A percentile compares a stretch with the other conserved stretches of the same genome.
Conservation (phyloP, 768 basidiomycete genomes). For the Tubosaeta brunneosetosa region DNA sequence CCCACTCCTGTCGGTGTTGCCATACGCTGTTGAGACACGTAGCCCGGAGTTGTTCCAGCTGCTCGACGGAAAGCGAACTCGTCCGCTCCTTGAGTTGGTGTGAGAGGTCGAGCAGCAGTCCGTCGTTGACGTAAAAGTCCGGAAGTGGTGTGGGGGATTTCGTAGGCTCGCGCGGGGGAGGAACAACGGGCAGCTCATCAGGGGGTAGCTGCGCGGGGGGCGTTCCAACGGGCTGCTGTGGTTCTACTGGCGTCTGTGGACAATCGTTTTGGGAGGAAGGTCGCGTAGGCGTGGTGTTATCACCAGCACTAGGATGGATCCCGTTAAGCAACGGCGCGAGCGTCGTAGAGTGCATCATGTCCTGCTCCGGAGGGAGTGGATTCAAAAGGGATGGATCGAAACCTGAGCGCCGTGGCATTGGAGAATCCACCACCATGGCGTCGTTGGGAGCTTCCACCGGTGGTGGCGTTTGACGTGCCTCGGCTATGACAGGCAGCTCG, state of each 20-base stretch:
- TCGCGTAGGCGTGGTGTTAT: background rate
- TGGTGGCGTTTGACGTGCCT: background rate
- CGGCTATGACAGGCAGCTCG: conserved; percentile 12
- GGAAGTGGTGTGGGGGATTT: conserved; percentile 69
- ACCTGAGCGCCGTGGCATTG: conserved; percentile 33
- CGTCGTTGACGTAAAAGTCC: conserved; percentile 65
- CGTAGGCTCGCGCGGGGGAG: conserved; percentile 40
- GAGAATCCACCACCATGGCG: conserved; percentile 38
- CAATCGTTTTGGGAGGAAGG: conserved; percentile 9
- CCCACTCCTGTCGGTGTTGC: conserved; percentile 79
- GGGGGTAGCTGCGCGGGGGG: conserved; percentile 3
- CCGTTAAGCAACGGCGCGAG: conserved; percentile 28
- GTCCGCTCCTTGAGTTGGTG: conserved; percentile 52
- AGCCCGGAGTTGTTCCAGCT: conserved; percentile 92
- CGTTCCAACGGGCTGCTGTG: conserved; percentile 5
- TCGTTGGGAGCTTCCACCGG: conserved; percentile 4
- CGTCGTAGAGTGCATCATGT: conserved; percentile 17
- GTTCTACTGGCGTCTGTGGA: conserved; percentile 8
- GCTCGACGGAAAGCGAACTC: conserved; percentile 65
- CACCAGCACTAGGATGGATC: conserved; percentile 1
- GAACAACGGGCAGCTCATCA: conserved; percentile 19
- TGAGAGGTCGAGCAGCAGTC: conserved; percentile 45
- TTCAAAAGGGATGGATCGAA: conserved; percentile 54
- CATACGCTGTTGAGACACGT: conserved; percentile 77
- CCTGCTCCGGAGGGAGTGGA: conserved; percentile 37